Conservation (phyloP, 768 basidiomycete genomes). For the Tricholoma hemisulphureum region DNA sequence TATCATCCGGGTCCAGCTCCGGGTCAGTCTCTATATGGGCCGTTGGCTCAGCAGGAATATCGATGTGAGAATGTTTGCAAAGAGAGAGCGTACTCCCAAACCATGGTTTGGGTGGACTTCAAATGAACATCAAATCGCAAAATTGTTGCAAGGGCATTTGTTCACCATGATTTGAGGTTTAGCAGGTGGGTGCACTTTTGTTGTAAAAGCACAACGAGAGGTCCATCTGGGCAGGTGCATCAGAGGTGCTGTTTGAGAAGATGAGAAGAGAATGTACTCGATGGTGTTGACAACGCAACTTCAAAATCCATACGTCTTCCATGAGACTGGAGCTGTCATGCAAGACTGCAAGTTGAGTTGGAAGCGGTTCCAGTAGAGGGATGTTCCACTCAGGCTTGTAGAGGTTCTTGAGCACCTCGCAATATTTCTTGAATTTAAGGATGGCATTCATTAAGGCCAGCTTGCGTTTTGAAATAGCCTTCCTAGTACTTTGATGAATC, state of each 20-base stretch:
- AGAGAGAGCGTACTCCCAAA: not conserved
- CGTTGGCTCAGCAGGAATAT: too few relatives aligned
- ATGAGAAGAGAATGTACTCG: constrained; percentile 14
- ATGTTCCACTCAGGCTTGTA: constrained; percentile 23
- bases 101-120: not conserved
- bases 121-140: constrained; percentile 8
- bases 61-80: not conserved
- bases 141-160: constrained; percentile 12
- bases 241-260: too few relatives aligned
- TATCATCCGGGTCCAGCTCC: too few relatives aligned
- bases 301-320: constrained; percentile 40
- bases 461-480: constrained; percentile 28
- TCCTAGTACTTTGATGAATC: constrained; percentile 31
- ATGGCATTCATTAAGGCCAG: constrained; percentile 30
- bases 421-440: constrained; percentile 27
- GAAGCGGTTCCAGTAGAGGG: constrained; percentile 32
- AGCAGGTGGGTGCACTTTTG: constrained; percentile 14
- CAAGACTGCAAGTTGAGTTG: constrained; percentile 26
- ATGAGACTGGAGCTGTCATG: constrained; percentile 26
- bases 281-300: constrained; percentile 14
- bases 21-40: not conserved
- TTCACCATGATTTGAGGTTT: constrained; percentile 17
- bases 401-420: constrained; percentile 22
- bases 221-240: too few relatives aligned
- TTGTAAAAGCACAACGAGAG: constrained; percentile 4